phyloP scores from a whole-genome alignment of 441 rosid genomes.

The Populus hybrid region DNA sequence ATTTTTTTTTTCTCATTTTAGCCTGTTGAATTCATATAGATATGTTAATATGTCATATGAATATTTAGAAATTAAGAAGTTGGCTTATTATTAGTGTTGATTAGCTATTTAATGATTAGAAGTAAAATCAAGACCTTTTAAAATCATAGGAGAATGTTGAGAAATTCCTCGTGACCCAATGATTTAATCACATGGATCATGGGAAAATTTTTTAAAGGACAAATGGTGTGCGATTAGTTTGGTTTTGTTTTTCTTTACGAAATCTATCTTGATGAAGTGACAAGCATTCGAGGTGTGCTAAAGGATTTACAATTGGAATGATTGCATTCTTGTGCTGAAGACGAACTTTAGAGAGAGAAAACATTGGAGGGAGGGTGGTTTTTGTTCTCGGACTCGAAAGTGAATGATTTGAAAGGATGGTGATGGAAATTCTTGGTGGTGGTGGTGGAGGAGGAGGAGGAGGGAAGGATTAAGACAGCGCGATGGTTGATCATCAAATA shows the following conservation, averaged over 20 bases:
- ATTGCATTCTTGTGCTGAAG: not conserved
- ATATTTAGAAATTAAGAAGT: too few species aligned
- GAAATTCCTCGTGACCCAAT: too few species aligned
- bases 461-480: too few species aligned
- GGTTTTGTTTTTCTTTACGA: not conserved
- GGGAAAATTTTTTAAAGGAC: not conserved
- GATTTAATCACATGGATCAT: not conserved
- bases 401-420: not conserved
- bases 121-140: too few species aligned
- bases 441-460: not conserved
- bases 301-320: not conserved
- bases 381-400: not conserved
- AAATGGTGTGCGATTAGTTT: too few species aligned
- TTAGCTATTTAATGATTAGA: too few species aligned
- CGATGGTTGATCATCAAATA: not conserved
- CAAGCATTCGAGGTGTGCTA: not conserved
- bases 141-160: too few species aligned
- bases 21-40: too few species aligned
- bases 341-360: not conserved
- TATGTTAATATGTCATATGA: too few species aligned
- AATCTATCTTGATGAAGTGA: not conserved
- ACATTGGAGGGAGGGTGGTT: not conserved
- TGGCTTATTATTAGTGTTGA: too few species aligned
- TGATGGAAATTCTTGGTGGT: not conserved
- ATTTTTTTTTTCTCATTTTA: too few species aligned